A percentile compares a stretch with the other conserved stretches of the same genome.
These are phyloP conservation scores for Podaxis sp. DNA, from an alignment of 768 basidiomycete genomes.

Conservation along the genomic window DNA sequence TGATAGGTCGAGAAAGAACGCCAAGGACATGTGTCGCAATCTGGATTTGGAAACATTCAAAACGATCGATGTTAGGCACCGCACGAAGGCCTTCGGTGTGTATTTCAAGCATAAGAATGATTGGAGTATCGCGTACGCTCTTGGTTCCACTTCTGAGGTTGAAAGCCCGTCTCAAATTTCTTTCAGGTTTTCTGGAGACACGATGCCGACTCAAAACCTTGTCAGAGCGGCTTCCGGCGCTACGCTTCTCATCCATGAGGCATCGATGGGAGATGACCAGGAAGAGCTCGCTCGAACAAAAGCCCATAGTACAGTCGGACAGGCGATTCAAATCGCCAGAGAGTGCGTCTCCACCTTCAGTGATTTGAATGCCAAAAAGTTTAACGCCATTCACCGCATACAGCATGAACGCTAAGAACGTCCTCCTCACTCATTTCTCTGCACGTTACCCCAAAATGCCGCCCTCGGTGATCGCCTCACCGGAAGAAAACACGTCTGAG, in stretches of 20 bases:
- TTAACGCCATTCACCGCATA: background rate
- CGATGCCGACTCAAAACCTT: constrained; percentile 70
- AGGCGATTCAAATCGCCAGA: constrained; percentile 78
- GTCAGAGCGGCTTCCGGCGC: constrained; percentile 62
- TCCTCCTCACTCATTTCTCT: constrained; percentile 95
- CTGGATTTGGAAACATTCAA: constrained; percentile 61
- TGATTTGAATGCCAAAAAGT: background rate
- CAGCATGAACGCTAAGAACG: constrained; percentile 83
- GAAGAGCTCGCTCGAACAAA: constrained; percentile 69
- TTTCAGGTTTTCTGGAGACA: constrained; percentile 88
- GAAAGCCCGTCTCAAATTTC: background rate
- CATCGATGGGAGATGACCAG: constrained; percentile 88
- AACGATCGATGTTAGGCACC: constrained; percentile 75
- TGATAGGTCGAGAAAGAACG: constrained; percentile 44
- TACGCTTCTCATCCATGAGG: constrained; percentile 91
- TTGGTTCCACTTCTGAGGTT: constrained; percentile 40
- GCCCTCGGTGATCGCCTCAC: constrained; percentile 36
- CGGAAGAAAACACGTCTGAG: constrained; percentile 17
- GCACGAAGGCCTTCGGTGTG: constrained; percentile 69
- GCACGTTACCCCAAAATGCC: constrained; percentile 91
- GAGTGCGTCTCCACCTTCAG: constrained; percentile 43
- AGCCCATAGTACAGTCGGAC: constrained; percentile 87
- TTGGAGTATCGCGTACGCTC: constrained; percentile 75
- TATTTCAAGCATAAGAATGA: constrained; percentile 68
- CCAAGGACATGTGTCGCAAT: constrained; percentile 42